phyloP scores from a whole-genome alignment of 805 yeast genomes.

The Schwanniomyces sp. region DNA sequence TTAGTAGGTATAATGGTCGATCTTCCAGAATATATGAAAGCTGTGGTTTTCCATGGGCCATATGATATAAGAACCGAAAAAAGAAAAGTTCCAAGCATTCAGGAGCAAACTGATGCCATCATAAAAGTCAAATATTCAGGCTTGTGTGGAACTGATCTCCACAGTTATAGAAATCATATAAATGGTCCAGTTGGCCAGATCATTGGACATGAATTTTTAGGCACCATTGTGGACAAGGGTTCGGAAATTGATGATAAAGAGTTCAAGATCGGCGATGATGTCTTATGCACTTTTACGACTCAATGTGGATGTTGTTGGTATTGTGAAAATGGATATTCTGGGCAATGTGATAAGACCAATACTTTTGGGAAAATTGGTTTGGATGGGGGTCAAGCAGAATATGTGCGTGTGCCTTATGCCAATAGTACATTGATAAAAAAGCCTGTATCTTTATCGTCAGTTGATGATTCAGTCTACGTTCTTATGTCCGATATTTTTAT shows the following conservation, averaged over 20 bases:
- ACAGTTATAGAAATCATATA: conserved; percentile 53
- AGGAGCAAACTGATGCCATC: conserved; percentile 42
- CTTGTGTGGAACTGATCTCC: conserved; percentile 57
- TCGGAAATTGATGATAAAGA: conserved; percentile 16
- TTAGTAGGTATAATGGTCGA: not conserved
- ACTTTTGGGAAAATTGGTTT: conserved; percentile 59
- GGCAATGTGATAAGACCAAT: conserved; percentile 53
- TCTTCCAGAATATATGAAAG: conserved; percentile 37
- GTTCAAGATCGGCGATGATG: conserved; percentile 47
- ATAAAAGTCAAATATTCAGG: conserved; percentile 49
- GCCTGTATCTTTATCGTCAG: conserved; percentile 27
- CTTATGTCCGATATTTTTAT: conserved; percentile 66
- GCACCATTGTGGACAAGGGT: conserved; percentile 44
- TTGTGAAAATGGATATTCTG: conserved; percentile 53
- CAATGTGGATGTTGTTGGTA: conserved; percentile 64
- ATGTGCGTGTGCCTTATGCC: conserved; percentile 58
- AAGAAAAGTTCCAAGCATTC: conserved; percentile 40
- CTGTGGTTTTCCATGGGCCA: conserved; percentile 50
- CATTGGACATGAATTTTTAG: conserved; percentile 55
- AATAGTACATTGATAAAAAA: conserved; percentile 47
- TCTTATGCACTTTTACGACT: conserved; percentile 49
- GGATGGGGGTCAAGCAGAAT: conserved; percentile 66
- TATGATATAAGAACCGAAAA: conserved; percentile 37
- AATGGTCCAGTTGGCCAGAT: conserved; percentile 37
- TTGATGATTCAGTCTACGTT: conserved; percentile 47